Conservation (phyloP, 2,329 filamentous ascomycete species). For the Tolypocladium endophyticum region DNA sequence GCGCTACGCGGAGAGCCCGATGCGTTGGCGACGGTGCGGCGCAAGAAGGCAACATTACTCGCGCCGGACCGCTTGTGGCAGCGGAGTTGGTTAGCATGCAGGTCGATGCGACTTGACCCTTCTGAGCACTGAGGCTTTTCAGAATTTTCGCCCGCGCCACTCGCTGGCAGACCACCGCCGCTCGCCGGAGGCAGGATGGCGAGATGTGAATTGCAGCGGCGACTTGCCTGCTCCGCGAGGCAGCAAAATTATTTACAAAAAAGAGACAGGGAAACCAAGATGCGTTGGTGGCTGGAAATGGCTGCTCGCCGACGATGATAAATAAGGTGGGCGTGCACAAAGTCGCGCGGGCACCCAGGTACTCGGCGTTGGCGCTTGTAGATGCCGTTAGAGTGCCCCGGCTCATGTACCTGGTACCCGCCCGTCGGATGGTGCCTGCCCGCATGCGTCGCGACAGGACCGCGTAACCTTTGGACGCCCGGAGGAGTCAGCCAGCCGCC, state of each 20-base stretch:
- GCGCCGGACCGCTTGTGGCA: not conserved
- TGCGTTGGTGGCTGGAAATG: not conserved
- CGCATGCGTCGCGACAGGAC: constrained; percentile 18
- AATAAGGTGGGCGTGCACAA: not conserved
- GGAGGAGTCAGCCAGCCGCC: constrained; percentile 2
- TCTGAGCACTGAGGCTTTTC: not conserved
- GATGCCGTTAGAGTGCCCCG: not conserved
- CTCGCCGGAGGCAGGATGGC: not conserved
- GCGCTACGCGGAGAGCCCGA: not conserved
- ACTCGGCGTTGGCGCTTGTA: not conserved
- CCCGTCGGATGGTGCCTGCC: not conserved
- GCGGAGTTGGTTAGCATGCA: not conserved
- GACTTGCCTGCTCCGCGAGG: not conserved
- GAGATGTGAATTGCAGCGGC: not conserved
- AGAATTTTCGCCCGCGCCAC: not conserved
- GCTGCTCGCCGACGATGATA: not conserved
- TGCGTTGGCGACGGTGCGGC: not conserved
- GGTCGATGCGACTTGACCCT: not conserved
- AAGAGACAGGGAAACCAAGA: not conserved
- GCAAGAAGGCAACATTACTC: not conserved
- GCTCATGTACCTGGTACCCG: not conserved
- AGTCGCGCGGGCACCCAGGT: not conserved
- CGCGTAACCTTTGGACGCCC: constrained; percentile 14
- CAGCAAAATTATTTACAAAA: not conserved
- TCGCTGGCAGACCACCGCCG: not conserved